Conservation (phyloP, 768 basidiomycete species). For the Boletus speciosus region DNA sequence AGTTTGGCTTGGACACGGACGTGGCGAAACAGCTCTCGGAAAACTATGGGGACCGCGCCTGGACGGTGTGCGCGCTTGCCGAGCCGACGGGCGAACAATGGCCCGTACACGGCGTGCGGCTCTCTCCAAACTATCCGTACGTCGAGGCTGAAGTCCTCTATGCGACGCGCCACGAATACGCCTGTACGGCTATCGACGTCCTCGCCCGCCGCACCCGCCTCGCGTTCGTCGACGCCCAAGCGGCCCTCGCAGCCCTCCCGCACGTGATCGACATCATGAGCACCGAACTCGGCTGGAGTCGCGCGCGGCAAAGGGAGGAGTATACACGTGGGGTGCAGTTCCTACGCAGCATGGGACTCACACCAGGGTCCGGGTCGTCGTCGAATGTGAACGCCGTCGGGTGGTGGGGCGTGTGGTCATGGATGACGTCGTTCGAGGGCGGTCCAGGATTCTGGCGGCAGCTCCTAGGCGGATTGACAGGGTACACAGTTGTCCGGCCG, state of each 20-base stretch:
- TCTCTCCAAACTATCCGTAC: constrained; percentile 75
- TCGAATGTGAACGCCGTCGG: background rate
- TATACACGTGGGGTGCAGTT: constrained; percentile 58
- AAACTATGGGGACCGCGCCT: constrained; percentile 94
- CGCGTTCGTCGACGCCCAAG: constrained; percentile 88
- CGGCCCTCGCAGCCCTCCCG: constrained; percentile 80
- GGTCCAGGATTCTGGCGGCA: constrained; percentile 6
- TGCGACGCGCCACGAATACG: constrained; percentile 87
- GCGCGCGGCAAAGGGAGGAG: constrained; percentile 55
- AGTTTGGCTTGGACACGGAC: constrained; percentile 90
- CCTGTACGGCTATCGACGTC: constrained; percentile 87
- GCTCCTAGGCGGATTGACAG: constrained; percentile 22
- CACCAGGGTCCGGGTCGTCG: constrained; percentile 33
- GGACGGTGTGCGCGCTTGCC: constrained; percentile 85
- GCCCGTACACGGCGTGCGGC: constrained; percentile 82
- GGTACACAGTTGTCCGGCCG: background rate
- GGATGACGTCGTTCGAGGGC: background rate
- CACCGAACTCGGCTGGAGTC: constrained; percentile 76
- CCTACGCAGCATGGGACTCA: constrained; percentile 83
- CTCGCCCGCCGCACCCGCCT: constrained; percentile 91
- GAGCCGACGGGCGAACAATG: constrained; percentile 72
- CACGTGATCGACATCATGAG: constrained; percentile 90
- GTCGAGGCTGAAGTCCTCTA: constrained; percentile 94
- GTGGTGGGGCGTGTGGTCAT: constrained; percentile 8
- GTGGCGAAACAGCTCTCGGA: constrained; percentile 92